Base-by-base conservation (phyloP, 75 land plant genomes). In the Picea sitchensis region DNA sequence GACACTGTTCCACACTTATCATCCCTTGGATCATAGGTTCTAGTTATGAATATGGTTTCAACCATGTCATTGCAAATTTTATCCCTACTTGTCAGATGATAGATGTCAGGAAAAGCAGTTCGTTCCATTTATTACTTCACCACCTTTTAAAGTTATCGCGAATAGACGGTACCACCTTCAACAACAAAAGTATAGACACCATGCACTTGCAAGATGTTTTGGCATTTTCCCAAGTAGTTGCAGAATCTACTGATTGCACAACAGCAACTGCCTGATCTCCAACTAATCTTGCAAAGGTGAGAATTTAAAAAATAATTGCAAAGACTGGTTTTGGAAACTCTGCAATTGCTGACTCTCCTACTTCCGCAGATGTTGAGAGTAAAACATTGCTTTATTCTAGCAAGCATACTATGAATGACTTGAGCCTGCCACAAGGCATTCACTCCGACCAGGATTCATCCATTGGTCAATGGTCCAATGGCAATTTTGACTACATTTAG, bases 191-290 rank as follows among this genome's bases (percentile, higher is more conserved):
- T 65, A 18, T 1, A 65, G 7, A 56, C 15, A 80, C 68, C 74
- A 65, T 84, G 58, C 87, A 87, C 77, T 84, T 88, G 82, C 85
- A 94, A 73, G 93, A 92, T 83, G 83, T 91, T 14, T 77, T 89
- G 67, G 88, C 84, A 73, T 94, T 92, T 79, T 94, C 94, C 21
- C 89, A 89, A 76, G 86, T 81, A 54, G 91, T 95, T 78, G 91
- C 91, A 80, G 90, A 87, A 54, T 59, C 77, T 77, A 94, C 94
- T 12, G 94, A 94, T 57, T 83, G 81, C 73, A 95, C 95, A 60
- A 95, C 97, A 18, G 80, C 88, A 58, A 87, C 90, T 78, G 95
- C 95, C 34, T 86, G 97, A 31, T 82, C 93, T 58, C 93, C 91
- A 67, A 93, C 95, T 59, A 83, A 82, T 76, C 91, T 92, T 61